Evolutionary conservation across 2,329 filamentous ascomycete genomes (phyloP), one percentile per base, ranked within the genome.

Genomic region (Penicillium griseofulvum): DNA sequence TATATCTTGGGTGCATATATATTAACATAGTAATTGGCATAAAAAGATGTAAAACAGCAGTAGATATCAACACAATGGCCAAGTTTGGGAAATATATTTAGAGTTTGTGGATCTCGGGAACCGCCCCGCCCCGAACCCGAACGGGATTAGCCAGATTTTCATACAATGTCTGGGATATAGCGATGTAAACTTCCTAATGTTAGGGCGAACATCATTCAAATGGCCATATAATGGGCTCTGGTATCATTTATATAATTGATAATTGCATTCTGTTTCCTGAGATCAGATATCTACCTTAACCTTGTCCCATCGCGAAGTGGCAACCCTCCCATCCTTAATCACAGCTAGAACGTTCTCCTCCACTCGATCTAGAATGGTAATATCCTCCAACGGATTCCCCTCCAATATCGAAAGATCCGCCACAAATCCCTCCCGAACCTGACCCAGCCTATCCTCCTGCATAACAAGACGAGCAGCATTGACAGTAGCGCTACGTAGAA

Each of bases 391-490:
- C 2, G 83, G 83, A 60, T 84, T 84, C 39, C 63, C 60, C 37
- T 78, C 77, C 39, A 84, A 61, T 3, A 85, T 69, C 29, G 85
- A 58, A 39, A 86, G 42, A 65, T 86, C 83, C 0, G 82, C 83
- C 2, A 71, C 68, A 55, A 79, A 82, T 0, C 81, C 81, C 17
- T 73, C 67, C 58, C 75, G 76, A 4, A 85, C 66, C 60, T 81
- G 76, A 0, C 83, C 83, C 16, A 85, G 62, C 29, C 68, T 71
- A 3, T 74, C 66, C 24, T 78, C 78, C 59, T 78, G 74, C 9
- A 75, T 64, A 47, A 84, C 58, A 69, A 82, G 76, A 50, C 69
- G 72, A 6, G 83, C 82, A 1, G 79, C 74, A 61, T 82, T 83
- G 33, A 83, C 68, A 1, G 80, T 84, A 1, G 80, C 80, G 48